A percentile compares a stretch with the other conserved stretches of the same genome.
Conservation (phyloP, 164 flowering plant genomes). For the Litsea cubeba region DNA sequence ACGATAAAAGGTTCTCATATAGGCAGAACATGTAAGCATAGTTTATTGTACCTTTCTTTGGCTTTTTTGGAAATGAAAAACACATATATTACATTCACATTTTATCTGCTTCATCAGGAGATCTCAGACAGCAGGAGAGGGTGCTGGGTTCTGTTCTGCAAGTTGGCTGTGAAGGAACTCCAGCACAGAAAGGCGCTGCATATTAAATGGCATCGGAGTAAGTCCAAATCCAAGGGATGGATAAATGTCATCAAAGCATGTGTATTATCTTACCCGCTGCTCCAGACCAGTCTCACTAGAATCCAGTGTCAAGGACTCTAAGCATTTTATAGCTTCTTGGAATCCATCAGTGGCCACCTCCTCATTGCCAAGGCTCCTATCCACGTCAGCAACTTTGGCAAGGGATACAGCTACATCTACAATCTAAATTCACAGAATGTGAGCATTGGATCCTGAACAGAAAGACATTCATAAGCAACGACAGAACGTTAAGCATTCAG, state of each 20-base stretch:
- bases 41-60: background rate
- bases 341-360: constrained; percentile 57
- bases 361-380: constrained; percentile 63
- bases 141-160: constrained; percentile 21
- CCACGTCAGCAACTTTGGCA: constrained; percentile 97
- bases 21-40: background rate
- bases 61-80: background rate
- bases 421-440: constrained; percentile 30
- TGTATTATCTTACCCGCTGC: constrained; percentile 46
- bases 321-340: constrained; percentile 65
- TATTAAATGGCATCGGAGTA: background rate
- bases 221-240: background rate
- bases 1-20: background rate
- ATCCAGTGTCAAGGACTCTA: constrained; percentile 56
- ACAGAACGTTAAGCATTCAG: background rate
- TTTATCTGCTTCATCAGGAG: background rate
- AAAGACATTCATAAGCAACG: background rate
- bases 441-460: background rate
- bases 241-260: background rate
- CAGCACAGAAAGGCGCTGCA: constrained; percentile 71
- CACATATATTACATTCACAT: constrained; percentile 1
- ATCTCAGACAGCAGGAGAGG: constrained; percentile 3
- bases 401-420: constrained; percentile 84
- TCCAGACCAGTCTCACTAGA: constrained; percentile 54
- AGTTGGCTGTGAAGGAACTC: constrained; percentile 64